Evolutionary conservation across 139 green algal genomes (phyloP).

Genomic region (Chloropicon primus): DNA sequence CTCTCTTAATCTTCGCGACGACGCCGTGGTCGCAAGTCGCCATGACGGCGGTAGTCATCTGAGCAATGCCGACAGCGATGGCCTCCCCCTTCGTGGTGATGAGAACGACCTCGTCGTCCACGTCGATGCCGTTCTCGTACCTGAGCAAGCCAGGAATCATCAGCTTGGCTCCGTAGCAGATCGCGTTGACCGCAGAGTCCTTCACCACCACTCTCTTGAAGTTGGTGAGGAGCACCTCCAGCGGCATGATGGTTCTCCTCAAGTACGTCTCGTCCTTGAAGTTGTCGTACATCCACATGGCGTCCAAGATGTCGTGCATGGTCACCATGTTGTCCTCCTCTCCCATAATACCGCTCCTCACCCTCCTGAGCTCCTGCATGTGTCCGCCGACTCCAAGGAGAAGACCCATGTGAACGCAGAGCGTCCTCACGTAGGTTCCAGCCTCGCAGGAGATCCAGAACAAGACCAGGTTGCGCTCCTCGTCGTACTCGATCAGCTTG

Average conservation of each 20-base stretch:
- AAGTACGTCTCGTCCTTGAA: conserved; percentile 87
- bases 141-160: conserved; percentile 90
- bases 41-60: conserved; percentile 94
- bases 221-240: conserved; percentile 85
- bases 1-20: conserved; percentile 92
- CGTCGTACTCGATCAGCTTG: conserved; percentile 92
- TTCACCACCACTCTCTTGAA: conserved; percentile 97
- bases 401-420: conserved; percentile 95
- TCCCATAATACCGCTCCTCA: conserved; percentile 86
- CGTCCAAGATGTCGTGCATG: conserved; percentile 99
- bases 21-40: conserved; percentile 85
- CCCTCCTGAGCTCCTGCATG: conserved; percentile 75
- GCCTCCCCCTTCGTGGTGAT: conserved; percentile 99
- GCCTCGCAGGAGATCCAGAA: conserved; percentile 97
- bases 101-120: conserved; percentile 50
- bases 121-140: conserved; percentile 27
- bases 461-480: conserved; percentile 78
- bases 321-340: conserved; percentile 95
- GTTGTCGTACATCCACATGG: conserved; percentile 86
- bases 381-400: conserved; percentile 81
- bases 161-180: conserved; percentile 98
- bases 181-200: conserved; percentile 92
- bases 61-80: conserved; percentile 81
- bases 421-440: conserved; percentile 89
- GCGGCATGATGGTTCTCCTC: conserved; percentile 79